phyloP scores from a whole-genome alignment of 2,329 filamentous ascomycete genomes.

The Cladorrhinum sp. region DNA sequence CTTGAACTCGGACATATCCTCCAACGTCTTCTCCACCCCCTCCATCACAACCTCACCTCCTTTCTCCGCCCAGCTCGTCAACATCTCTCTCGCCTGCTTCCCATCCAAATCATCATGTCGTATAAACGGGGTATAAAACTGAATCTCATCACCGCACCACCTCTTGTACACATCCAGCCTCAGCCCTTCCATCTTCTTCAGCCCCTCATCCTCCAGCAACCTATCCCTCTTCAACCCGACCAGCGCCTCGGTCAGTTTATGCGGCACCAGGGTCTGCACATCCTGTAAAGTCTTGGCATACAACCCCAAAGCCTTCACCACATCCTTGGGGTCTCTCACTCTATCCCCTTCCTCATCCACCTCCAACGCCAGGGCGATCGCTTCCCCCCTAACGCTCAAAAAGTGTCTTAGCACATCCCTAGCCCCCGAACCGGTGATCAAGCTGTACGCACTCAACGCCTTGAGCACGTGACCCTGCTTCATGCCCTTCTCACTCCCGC shows the following conservation, averaged over 20 bases:
- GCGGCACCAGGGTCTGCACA: slow-evolving; percentile 72
- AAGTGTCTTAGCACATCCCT: slow-evolving; percentile 78
- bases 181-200: slow-evolving; percentile 66
- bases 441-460: slow-evolving; percentile 75
- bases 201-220: slow-evolving; percentile 66
- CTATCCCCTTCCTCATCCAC: slow-evolving; percentile 38
- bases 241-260: slow-evolving; percentile 67
- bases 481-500: slow-evolving; percentile 52
- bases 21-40: slow-evolving; percentile 60
- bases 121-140: slow-evolving; percentile 82
- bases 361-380: slow-evolving; percentile 62
- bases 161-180: slow-evolving; percentile 72
- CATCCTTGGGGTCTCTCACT: slow-evolving; percentile 42
- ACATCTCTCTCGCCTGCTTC: slow-evolving; percentile 56
- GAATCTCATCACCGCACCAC: slow-evolving; percentile 81
- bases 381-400: slow-evolving; percentile 66
- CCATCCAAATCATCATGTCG: slow-evolving; percentile 72
- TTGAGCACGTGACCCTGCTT: slow-evolving; percentile 55
- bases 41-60: slow-evolving; percentile 58
- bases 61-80: slow-evolving; percentile 61
- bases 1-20: slow-evolving; percentile 61
- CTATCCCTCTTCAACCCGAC: slow-evolving; percentile 64
- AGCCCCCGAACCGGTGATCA: slow-evolving; percentile 75
- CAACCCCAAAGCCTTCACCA: slow-evolving; percentile 65
- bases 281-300: slow-evolving; percentile 76